Evolutionary conservation across 75 land plant species (phyloP).

Genomic region (Pinus tabuliformis): DNA sequence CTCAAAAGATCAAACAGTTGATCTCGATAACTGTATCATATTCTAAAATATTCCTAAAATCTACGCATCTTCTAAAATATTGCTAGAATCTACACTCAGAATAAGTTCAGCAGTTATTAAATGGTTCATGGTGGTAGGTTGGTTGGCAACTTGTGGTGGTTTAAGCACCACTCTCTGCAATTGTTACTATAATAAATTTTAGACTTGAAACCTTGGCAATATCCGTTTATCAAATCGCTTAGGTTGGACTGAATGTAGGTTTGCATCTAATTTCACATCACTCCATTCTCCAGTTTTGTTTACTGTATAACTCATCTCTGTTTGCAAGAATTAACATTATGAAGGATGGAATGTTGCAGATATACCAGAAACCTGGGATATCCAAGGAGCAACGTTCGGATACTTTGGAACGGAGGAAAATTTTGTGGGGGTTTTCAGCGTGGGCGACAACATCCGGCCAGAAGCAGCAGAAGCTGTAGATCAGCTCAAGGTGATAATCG

Average conservation of each 20-base stretch:
- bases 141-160: no score
- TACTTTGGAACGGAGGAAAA: conserved; percentile 41
- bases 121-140: no score
- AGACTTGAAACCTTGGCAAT: conserved; percentile 33
- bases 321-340: no score
- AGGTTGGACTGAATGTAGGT: conserved; percentile 17
- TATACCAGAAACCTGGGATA: conserved; percentile 1
- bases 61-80: no score
- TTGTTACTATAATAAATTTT: no score
- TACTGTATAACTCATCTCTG: no score
- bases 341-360: background rate
- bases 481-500: conserved; percentile 39
- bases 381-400: conserved; percentile 49
- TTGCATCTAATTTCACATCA: background rate
- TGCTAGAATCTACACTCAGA: no score
- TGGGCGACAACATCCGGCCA: conserved; percentile 68
- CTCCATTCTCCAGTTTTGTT: background rate
- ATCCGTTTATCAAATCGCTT: conserved; percentile 58
- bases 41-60: no score
- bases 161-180: no score
- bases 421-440: conserved; percentile 37
- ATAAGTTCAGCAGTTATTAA: no score
- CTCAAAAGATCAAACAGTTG: no score
- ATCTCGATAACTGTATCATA: no score
- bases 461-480: conserved; percentile 62